A percentile compares a stretch with the other conserved stretches of the same genome.
phyloP scores from a whole-genome alignment of 2,329 filamentous ascomycete genomes.

The Pseudocercospora pini-densiflorae region DNA sequence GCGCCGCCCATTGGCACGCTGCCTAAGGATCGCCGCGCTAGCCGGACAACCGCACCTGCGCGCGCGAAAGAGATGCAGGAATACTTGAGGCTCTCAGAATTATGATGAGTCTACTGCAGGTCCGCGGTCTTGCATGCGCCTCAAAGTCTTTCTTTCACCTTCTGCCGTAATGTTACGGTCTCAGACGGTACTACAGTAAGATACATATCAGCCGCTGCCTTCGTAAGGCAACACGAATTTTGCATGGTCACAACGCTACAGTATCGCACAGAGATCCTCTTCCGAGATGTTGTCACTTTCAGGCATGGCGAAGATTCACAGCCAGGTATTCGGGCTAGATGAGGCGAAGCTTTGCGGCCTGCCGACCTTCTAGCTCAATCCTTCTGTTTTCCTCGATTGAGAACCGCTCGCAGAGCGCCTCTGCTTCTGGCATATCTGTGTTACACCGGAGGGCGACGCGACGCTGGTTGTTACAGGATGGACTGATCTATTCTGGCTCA shows the following conservation, averaged over 20 bases:
- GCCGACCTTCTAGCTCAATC: neutral
- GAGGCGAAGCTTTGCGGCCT: neutral
- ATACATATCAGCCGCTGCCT: neutral
- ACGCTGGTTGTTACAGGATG: neutral
- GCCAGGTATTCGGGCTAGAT: neutral
- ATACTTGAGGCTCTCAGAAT: neutral
- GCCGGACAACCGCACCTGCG: neutral
- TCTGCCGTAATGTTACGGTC: neutral
- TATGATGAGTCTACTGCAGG: neutral
- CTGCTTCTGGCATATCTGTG: neutral
- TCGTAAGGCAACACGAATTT: neutral
- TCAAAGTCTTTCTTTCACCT: neutral
- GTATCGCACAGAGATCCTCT: neutral
- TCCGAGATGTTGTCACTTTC: neutral
- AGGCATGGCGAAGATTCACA: neutral
- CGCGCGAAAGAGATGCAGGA: neutral
- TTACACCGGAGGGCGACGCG: neutral
- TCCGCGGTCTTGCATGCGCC: neutral
- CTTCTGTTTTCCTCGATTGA: neutral
- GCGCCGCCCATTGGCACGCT: neutral
- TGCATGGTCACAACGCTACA: neutral
- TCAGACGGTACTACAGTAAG: neutral
- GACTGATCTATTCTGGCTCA: neutral
- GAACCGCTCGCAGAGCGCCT: neutral
- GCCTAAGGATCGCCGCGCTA: neutral